A percentile compares a stretch with the other conserved stretches of the same genome.
Conservation (phyloP, 768 basidiomycete genomes). For the Tubosaeta sp. region DNA sequence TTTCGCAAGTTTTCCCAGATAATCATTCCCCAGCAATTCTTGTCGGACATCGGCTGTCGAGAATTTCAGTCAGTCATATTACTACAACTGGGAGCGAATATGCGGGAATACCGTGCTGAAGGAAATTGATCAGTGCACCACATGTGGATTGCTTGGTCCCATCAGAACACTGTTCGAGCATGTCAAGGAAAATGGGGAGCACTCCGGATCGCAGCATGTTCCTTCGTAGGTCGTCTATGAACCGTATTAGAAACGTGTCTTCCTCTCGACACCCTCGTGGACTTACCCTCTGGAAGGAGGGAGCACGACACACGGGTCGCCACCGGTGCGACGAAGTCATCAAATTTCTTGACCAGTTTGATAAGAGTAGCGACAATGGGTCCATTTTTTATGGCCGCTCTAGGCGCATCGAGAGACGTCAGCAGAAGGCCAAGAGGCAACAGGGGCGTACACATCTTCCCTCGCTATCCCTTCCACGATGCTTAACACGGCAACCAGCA, state of each 20-base stretch:
- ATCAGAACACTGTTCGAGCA: constrained; percentile 18
- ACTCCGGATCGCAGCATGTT: constrained; percentile 15
- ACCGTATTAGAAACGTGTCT: not conserved
- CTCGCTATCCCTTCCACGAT: constrained; percentile 16
- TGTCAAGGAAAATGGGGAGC: constrained; percentile 15
- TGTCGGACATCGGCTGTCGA: constrained; percentile 8
- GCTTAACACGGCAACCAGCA: constrained; percentile 19
- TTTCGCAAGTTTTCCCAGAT: constrained; percentile 14
- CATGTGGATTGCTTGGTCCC: constrained; percentile 15
- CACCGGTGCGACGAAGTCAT: constrained; percentile 28
- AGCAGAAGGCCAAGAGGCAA: not conserved
- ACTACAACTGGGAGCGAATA: not conserved
- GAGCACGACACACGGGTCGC: constrained; percentile 24
- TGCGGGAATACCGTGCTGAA: constrained; percentile 13
- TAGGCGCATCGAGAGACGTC: constrained; percentile 1
- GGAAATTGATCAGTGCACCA: constrained; percentile 13
- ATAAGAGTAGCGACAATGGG: constrained; percentile 13
- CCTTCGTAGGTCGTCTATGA: constrained; percentile 16
- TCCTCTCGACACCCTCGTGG: not conserved
- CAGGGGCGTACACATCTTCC: constrained; percentile 4
- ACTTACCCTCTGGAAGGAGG: constrained; percentile 22
- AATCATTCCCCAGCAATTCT: constrained; percentile 3
- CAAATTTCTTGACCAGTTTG: constrained; percentile 17
- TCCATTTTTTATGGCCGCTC: constrained; percentile 4
- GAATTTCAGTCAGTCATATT: not conserved